Conservation (phyloP, 1,139 yeast species). For the Magnusiomyces sp. region DNA sequence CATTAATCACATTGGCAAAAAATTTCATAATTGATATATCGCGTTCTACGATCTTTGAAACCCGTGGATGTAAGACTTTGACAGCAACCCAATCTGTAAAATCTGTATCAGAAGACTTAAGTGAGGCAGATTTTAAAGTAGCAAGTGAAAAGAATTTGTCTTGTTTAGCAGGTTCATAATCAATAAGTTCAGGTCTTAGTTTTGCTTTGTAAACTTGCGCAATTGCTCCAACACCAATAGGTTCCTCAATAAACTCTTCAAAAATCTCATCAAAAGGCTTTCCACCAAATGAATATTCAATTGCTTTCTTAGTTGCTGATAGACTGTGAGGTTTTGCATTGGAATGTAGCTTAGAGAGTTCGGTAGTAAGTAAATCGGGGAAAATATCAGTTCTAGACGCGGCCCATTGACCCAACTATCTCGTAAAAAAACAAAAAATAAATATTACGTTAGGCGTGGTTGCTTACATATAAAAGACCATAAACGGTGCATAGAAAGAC, state of each 20-base stretch:
- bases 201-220: constrained; percentile 89
- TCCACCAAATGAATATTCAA: constrained; percentile 55
- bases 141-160: not conserved
- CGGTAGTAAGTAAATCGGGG: constrained; percentile 69
- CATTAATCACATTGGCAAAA: constrained; percentile 62
- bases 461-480: not conserved
- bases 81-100: constrained; percentile 57
- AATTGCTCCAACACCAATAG: constrained; percentile 94
- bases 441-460: not conserved
- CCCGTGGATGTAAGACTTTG: constrained; percentile 86
- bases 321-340: constrained; percentile 71
- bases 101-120: not conserved
- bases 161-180: constrained; percentile 13
- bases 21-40: constrained; percentile 78
- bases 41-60: constrained; percentile 60
- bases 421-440: constrained; percentile 13
- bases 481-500: constrained; percentile 3
- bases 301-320: constrained; percentile 46
- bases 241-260: constrained; percentile 64
- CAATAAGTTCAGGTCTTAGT: constrained; percentile 25
- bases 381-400: constrained; percentile 96
- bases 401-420: constrained; percentile 88
- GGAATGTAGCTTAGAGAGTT: constrained; percentile 70
- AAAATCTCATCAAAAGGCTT: constrained; percentile 64
- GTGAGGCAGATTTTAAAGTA: not conserved